Conservation (phyloP, 2,329 filamentous ascomycete genomes). For the Phialocephala subalpina region DNA sequence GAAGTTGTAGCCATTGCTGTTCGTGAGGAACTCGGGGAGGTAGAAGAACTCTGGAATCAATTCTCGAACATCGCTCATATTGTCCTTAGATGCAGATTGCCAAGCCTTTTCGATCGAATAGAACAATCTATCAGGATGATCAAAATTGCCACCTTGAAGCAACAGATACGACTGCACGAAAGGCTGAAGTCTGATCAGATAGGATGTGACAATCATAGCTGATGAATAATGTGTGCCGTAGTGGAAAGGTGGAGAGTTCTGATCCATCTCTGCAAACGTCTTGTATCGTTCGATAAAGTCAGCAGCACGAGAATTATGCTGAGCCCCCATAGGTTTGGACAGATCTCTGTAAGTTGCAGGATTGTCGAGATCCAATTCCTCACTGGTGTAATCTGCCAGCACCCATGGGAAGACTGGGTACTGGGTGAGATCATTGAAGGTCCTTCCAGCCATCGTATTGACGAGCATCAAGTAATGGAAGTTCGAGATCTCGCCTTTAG, state of each 20-base stretch:
- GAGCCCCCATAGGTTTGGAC: constrained; percentile 95
- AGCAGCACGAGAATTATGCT: constrained; percentile 76
- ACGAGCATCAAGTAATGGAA: constrained; percentile 99
- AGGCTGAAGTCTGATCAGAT: constrained; percentile 91
- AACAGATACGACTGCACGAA: constrained; percentile 96
- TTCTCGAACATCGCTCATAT: constrained; percentile 94
- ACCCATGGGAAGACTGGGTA: constrained; percentile 99
- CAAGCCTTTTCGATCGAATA: constrained; percentile 92
- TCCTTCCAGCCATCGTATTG: constrained; percentile 95
- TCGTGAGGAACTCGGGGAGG: constrained; percentile 92
- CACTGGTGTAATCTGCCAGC: constrained; percentile 92
- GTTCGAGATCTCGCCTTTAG: constrained; percentile 94
- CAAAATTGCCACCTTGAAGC: constrained; percentile 94
- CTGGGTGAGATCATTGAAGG: constrained; percentile 97
- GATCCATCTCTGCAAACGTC: constrained; percentile 89
- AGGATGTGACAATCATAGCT: constrained; percentile 98
- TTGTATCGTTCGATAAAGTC: constrained; percentile 87
- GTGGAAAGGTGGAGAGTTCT: constrained; percentile 81
- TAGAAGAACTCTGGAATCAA: constrained; percentile 98
- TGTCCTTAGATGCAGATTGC: constrained; percentile 87
- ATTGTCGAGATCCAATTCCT: constrained; percentile 86
- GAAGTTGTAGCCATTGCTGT: constrained; percentile 94
- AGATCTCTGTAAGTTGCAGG: constrained; percentile 89
- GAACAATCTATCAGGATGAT: constrained; percentile 94
- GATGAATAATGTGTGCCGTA: constrained; percentile 99